Evolutionary conservation across 2,329 filamentous ascomycete genomes (phyloP), one percentile per base, ranked within the genome.

Genomic region (Colletotrichum neosansevieriae): DNA sequence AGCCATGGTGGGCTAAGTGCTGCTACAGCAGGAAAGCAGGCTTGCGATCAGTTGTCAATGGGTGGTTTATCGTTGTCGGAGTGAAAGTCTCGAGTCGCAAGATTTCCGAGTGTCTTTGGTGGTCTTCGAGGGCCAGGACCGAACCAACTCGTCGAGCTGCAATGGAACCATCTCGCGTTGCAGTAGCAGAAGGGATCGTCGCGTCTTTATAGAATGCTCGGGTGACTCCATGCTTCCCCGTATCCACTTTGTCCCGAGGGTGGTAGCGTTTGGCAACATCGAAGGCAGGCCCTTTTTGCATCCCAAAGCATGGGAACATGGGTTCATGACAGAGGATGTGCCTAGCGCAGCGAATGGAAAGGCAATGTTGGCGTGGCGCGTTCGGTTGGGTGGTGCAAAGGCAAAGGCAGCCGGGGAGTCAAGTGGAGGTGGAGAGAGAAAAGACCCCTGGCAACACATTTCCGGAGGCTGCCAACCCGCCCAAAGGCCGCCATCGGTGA

Each of bases 1-100:
- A 72, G 77, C 77, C 80, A 82, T 83, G 71, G n/a, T 73, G 67
- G 58, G 49, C 53, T 15, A 21, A 13, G 58, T 57, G 29, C 15
- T 40, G 42, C 34, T n/a, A 19, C 19, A 32, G 56, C 50, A n/a
- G 51, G 34, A 45, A 36, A 47, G 17, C 34, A 61, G 44, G 50
- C 47, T 44, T 29, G 15, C 45, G 5, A 13, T 58, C 38, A 36
- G 7, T 45, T 58, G 45, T 62, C 42, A 29, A 34, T 42, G 53
- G 2, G 21, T 10, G 24, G 40, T 50, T 24, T 40, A 49, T 38
- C 15, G 6, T 29, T 29, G 29, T 29, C 29, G 29, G 7, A 29
- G 29, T 29, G 29, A 29, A 7, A 29, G 6, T 29, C 3, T 13
- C 21, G 12, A 38, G 19, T 17, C 24, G 45, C 29, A 32, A 29